Base-by-base conservation (phyloP, 2,329 filamentous ascomycete species). In the Phaeosphaeriaceae sp. region DNA sequence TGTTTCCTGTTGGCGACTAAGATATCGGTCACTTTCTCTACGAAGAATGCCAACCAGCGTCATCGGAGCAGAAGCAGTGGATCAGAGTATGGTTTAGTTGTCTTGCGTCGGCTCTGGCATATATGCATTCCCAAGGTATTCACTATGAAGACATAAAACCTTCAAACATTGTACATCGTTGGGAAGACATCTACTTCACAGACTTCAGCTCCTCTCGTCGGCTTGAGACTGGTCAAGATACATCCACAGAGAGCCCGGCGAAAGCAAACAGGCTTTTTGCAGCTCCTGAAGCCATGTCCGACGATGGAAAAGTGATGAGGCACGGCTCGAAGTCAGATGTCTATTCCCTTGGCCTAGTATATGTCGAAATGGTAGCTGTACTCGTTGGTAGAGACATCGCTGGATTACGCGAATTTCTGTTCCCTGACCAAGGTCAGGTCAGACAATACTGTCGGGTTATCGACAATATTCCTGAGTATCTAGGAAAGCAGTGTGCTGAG, bases 71-170 rank as follows among this genome's bases (percentile, higher is more conserved):
- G 11, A 36, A 36, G 31, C 7, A 45, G 20, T 58, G 19, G 56
- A 49, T 41, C 27, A 31, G 17, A 60, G 60, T 54, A 60, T 58
- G 31, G 13, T 21, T 36, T 13, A 11, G 11, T 11, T 66, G 63
- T 44, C 36, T 66, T 11, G 22, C 51, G n/a, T 62, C 63, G 10
- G 58, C 61, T 3, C 51, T 64, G 9, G 49, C 52, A 17, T 58
- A 57, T 27, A 46, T 63, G 36, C 63, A 66, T 47, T 13, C 10
- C 5, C 44, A 41, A 13, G 21, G 44, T 5, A 44, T 66, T 1
- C 51, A 51, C n/a, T 61, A 64, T 48, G 44, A 64, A 27, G 63
- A 66, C 40, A 66, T 66, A 47, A 66, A 66, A 47, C 63, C 63
- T 3, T 20, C 17, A 5, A 66, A 66, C 52, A 60, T 66, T 44